Evolutionary conservation across 306 rosid species (phyloP).

Genomic region (Inga oerstediana): DNA sequence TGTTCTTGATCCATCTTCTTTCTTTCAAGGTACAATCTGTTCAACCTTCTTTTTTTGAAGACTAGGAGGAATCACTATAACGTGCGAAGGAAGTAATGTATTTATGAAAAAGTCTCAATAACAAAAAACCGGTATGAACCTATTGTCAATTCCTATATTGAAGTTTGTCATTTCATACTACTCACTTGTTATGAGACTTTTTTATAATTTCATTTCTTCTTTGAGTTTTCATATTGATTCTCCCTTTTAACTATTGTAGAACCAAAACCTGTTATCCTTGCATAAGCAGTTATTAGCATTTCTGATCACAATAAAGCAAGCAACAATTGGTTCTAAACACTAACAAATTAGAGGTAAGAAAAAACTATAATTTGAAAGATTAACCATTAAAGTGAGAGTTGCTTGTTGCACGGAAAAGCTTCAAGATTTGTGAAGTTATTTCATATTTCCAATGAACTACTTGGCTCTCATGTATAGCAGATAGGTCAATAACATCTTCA

Average conservation of each 20-base stretch:
- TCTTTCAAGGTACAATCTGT: neutral
- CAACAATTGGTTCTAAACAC: neutral
- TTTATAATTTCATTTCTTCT: too few species aligned
- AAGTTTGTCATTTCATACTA: too few species aligned
- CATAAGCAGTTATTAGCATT: conserved; percentile 31
- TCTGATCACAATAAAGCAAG: conserved; percentile 37
- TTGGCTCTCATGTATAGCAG: neutral
- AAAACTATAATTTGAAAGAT: neutral
- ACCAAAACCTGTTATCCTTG: neutral
- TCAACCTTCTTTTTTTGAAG: neutral
- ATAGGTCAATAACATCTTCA: neutral
- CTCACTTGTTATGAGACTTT: too few species aligned
- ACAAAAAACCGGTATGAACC: too few species aligned
- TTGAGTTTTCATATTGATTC: too few species aligned
- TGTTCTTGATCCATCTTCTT: neutral
- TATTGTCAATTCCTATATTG: too few species aligned
- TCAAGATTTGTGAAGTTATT: neutral
- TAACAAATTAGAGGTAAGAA: neutral
- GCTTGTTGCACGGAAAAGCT: neutral
- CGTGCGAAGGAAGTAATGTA: too few species aligned
- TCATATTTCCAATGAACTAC: neutral
- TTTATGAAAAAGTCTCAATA: too few species aligned
- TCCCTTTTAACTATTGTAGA: too few species aligned
- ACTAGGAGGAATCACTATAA: neutral
- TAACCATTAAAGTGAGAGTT: neutral